Conservation (phyloP, 768 basidiomycete genomes). For the Lepiota venenata region DNA sequence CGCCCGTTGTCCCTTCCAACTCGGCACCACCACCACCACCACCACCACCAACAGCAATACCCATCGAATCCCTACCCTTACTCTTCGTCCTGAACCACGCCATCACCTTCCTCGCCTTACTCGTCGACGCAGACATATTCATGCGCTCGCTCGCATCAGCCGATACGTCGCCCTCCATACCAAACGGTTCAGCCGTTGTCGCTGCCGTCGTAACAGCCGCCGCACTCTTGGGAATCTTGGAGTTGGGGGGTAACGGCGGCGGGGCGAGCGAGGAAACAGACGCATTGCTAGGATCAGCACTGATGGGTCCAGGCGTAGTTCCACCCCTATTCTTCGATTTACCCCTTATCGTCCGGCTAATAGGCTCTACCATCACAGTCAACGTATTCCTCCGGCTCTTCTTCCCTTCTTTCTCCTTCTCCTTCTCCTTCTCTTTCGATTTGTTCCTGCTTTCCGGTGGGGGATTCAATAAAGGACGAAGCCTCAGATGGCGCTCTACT, state of each 20-base stretch:
- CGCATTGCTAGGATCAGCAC: background rate
- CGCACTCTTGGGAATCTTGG: background rate
- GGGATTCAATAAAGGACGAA: conserved; percentile 26
- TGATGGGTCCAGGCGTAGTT: conserved; percentile 15
- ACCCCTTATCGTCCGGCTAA: conserved; percentile 53
- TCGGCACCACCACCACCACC: conserved; percentile 18
- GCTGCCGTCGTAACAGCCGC: background rate
- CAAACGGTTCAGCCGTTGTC: background rate
- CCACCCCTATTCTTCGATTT: conserved; percentile 32
- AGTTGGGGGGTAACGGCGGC: background rate
- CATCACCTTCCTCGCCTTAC: conserved; percentile 94
- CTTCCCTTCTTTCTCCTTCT: conserved; percentile 31
- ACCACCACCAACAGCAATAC: too few relatives aligned
- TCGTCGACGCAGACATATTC: conserved; percentile 65
- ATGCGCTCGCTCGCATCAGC: conserved; percentile 11
- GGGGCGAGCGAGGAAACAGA: conserved; percentile 8
- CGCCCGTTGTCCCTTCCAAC: background rate
- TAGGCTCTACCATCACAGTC: conserved; percentile 82
- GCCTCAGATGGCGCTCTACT: conserved; percentile 20
- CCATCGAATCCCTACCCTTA: conserved; percentile 42
- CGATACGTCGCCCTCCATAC: conserved; percentile 12
- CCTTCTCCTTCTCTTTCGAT: conserved; percentile 26
- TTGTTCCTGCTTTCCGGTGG: conserved; percentile 27
- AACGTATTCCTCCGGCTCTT: conserved; percentile 77
- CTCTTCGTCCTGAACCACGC: conserved; percentile 91